These are phyloP conservation scores for Vanilla planifolia DNA, from an alignment of 106 monocot genomes.

Conservation along the genomic window DNA sequence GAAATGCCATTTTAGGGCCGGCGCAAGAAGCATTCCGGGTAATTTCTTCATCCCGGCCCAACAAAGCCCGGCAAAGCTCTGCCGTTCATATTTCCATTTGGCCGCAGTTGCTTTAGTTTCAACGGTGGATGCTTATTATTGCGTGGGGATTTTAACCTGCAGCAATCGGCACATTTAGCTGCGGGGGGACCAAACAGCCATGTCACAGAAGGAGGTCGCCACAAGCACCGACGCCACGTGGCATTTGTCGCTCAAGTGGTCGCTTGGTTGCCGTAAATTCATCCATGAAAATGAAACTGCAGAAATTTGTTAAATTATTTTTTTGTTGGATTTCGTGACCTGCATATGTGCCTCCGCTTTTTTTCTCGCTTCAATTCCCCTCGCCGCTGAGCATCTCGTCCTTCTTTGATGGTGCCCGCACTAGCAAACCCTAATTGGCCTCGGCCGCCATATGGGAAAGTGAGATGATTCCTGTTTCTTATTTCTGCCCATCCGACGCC, in stretches of 20 bases:
- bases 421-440: slow-evolving; percentile 21
- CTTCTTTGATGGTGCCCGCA: slow-evolving; percentile 13
- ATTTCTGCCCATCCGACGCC: background rate
- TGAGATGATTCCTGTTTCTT: background rate
- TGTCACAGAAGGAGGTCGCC: background rate
- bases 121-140: too few relatives aligned
- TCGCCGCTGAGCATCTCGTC: background rate
- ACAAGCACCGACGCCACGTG: background rate
- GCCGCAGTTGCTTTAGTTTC: too few relatives aligned
- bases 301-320: background rate
- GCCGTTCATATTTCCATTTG: too few relatives aligned
- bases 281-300: background rate
- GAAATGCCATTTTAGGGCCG: background rate
- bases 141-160: too few relatives aligned
- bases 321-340: too few relatives aligned
- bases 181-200: background rate
- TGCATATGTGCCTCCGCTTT: background rate
- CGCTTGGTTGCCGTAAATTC: background rate
- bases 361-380: background rate
- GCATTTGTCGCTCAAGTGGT: background rate
- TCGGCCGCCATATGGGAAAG: slow-evolving; percentile 1
- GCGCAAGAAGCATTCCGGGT: background rate
- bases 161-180: too few relatives aligned
- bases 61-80: background rate
- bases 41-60: background rate